These are phyloP conservation scores for Camelina hispida DNA, from an alignment of 345 rosid genomes.

Conservation along the genomic window DNA sequence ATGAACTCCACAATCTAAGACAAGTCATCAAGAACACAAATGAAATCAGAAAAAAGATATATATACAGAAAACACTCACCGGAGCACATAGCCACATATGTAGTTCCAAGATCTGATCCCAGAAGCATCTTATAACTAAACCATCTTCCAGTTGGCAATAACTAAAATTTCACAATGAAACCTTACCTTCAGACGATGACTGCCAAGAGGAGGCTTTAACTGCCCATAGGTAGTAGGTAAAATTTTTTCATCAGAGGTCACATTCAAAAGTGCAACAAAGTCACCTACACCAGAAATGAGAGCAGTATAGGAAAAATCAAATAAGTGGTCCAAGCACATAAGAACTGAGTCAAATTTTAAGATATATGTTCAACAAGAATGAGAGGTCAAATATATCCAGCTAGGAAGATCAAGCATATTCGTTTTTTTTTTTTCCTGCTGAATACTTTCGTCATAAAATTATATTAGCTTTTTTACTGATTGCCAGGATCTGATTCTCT, in stretches of 20 bases:
- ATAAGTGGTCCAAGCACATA: conserved; percentile 15
- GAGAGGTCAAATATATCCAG: conserved; percentile 12
- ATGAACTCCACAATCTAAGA: conserved; percentile 95
- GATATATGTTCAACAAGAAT: conserved; percentile 21
- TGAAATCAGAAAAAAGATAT: conserved; percentile 10
- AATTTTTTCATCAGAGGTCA: conserved; percentile 77
- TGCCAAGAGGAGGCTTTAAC: conserved; percentile 94
- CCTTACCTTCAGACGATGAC: conserved; percentile 91
- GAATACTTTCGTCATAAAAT: conserved; percentile 3
- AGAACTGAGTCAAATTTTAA: conserved; percentile 16
- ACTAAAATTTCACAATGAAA: conserved; percentile 27
- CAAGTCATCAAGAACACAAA: conserved; percentile 14
- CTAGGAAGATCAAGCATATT: conserved; percentile 11
- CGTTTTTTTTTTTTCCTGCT: conserved; percentile 1
- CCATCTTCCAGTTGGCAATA: conserved; percentile 14
- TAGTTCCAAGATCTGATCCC: conserved; percentile 11
- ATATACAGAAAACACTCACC: conserved; percentile 6
- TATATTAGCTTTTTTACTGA: conserved; percentile 10
- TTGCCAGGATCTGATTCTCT: conserved; percentile 8
- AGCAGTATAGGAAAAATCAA: conserved; percentile 14
- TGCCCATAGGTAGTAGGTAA: conserved; percentile 93
- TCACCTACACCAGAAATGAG: conserved; percentile 60
- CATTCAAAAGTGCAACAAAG: conserved; percentile 70
- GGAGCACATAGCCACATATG: neutral
- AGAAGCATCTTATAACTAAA: conserved; percentile 5